Percentiles rank a stretch among this genome's conserved stretches.
Evolutionary conservation across 1,139 yeast genomes (phyloP).

Genomic region (Entelexis paramagnoliae): DNA sequence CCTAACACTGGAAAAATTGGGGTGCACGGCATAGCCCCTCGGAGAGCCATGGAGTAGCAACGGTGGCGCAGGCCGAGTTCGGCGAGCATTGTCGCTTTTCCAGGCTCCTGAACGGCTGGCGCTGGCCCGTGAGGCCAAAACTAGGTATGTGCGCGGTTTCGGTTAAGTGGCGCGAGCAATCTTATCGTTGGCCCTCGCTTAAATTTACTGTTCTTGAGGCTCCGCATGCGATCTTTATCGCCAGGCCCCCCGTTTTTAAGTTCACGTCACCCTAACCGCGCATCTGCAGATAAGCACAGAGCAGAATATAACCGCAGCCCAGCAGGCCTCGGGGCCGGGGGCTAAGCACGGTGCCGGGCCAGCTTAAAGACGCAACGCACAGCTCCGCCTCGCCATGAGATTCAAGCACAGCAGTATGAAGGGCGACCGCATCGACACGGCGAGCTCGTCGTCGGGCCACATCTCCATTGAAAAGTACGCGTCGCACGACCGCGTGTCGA

Average conservation of each 20-base stretch:
- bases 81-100: too few species aligned
- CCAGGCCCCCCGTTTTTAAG: not conserved
- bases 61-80: too few species aligned
- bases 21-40: not conserved
- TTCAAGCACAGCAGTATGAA: not conserved
- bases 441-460: conserved; percentile 2
- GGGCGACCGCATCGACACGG: not conserved
- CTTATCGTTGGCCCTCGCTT: not conserved
- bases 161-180: not conserved
- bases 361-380: not conserved
- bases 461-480: not conserved
- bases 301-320: not conserved
- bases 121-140: too few species aligned
- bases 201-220: not conserved
- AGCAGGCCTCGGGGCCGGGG: not conserved
- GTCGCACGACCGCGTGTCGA: not conserved
- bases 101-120: too few species aligned
- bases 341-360: not conserved
- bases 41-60: too few species aligned
- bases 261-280: not conserved
- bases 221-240: not conserved
- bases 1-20: not conserved
- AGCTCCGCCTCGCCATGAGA: not conserved
- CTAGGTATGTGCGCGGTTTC: not conserved
- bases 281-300: not conserved